Evolutionary conservation across 805 yeast species (phyloP).

Genomic region (Starmerella tilneyi): DNA sequence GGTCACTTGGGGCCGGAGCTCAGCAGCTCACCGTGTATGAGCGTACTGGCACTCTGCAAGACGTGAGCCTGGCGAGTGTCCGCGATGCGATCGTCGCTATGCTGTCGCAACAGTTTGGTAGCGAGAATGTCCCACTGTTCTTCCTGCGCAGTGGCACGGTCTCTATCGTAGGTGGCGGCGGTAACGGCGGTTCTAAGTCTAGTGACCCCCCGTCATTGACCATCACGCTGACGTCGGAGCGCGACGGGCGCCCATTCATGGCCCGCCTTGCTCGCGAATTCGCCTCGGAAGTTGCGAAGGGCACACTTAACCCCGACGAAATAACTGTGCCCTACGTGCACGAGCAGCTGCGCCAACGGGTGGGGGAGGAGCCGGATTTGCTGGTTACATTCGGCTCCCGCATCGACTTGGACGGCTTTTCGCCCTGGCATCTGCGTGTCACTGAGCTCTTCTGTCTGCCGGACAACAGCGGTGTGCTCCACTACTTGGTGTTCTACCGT

Average conservation of each 20-base stretch:
- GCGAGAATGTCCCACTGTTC: conserved; percentile 39
- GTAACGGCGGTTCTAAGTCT: background rate
- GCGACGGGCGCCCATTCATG: conserved; percentile 84
- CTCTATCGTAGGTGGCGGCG: conserved; percentile 4
- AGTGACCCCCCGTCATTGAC: conserved; percentile 34
- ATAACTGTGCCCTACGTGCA: conserved; percentile 68
- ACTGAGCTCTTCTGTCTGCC: conserved; percentile 87
- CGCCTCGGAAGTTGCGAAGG: conserved; percentile 57
- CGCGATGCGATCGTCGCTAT: conserved; percentile 49
- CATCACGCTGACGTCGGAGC: conserved; percentile 54
- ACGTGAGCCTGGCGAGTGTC: conserved; percentile 31
- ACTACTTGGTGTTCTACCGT: conserved; percentile 66
- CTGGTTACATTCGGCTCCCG: conserved; percentile 75
- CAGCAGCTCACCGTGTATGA: conserved; percentile 67
- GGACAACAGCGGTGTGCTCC: conserved; percentile 63
- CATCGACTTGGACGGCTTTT: conserved; percentile 83
- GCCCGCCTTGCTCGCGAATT: conserved; percentile 79
- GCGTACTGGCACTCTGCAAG: conserved; percentile 55
- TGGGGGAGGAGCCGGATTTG: conserved; percentile 89
- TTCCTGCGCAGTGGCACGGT: conserved; percentile 10
- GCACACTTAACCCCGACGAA: conserved; percentile 53
- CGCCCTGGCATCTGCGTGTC: conserved; percentile 94
- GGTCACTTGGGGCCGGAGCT: conserved; percentile 88
- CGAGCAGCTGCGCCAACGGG: conserved; percentile 42
- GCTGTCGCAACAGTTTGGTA: conserved; percentile 52